Conservation (phyloP, 805 yeast genomes). For the Kazachstania kunashirensis region DNA sequence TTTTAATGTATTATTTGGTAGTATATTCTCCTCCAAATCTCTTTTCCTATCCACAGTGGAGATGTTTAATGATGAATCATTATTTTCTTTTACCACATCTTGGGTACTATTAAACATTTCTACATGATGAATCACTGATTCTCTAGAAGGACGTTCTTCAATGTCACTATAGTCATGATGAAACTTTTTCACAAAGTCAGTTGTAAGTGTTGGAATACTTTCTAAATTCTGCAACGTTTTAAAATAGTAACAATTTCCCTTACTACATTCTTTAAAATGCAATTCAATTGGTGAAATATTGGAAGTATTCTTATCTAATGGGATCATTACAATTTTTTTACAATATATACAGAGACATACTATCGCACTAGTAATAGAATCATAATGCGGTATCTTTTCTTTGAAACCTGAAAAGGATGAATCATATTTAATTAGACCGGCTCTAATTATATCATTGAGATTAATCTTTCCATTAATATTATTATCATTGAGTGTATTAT, state of each 20-base stretch:
- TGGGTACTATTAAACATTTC: neutral
- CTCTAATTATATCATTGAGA: constrained; percentile 34
- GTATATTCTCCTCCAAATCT: constrained; percentile 6
- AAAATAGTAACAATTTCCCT: constrained; percentile 20
- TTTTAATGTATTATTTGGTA: too few relatives aligned
- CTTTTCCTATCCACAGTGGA: neutral
- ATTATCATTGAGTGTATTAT: neutral
- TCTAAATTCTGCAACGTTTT: constrained; percentile 10
- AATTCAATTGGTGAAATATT: constrained; percentile 39
- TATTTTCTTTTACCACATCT: neutral
- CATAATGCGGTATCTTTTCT: constrained; percentile 13
- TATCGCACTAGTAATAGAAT: constrained; percentile 29
- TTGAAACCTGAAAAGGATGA: constrained; percentile 35
- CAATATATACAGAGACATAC: constrained; percentile 54
- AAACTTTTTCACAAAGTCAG: neutral
- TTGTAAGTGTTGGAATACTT: neutral
- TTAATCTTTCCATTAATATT: neutral
- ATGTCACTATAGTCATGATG: neutral
- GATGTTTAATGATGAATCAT: neutral
- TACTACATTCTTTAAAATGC: constrained; percentile 30
- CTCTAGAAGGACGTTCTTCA: neutral
- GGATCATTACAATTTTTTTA: constrained; percentile 32
- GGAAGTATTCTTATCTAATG: too few relatives aligned
- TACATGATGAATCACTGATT: constrained; percentile 2
- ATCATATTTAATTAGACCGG: constrained; percentile 47